A percentile compares a stretch with the other conserved stretches of the same genome.
These are phyloP conservation scores for Przewalskia tangutica DNA, from an alignment of 257 asterid species.

Conservation along the genomic window DNA sequence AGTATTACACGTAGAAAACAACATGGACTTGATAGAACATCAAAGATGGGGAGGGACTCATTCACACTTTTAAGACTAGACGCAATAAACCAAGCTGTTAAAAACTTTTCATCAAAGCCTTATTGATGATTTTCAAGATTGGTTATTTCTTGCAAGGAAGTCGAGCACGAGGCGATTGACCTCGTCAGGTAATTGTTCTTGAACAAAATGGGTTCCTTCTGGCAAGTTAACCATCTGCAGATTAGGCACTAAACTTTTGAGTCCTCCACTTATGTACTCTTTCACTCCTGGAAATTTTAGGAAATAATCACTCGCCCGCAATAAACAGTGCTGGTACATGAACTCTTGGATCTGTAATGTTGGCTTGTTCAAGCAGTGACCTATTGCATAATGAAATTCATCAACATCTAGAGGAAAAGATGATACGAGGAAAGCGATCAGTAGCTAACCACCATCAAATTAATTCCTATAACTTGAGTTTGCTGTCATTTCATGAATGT, in stretches of 20 bases:
- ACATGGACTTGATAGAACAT: not conserved
- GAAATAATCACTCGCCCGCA: slow-evolving; percentile 62
- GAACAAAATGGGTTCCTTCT: slow-evolving; percentile 70
- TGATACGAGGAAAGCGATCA: not conserved
- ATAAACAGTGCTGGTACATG: slow-evolving; percentile 58
- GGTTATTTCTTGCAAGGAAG: slow-evolving; percentile 29
- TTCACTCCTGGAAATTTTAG: slow-evolving; percentile 50
- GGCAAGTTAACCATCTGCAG: slow-evolving; percentile 45
- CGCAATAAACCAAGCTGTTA: not conserved
- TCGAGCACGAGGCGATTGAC: slow-evolving; percentile 34
- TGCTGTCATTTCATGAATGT: not conserved
- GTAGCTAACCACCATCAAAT: not conserved
- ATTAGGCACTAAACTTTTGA: slow-evolving; percentile 39
- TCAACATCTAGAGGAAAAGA: not conserved
- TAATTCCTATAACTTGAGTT: not conserved
- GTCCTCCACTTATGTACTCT: slow-evolving; percentile 44
- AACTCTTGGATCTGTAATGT: slow-evolving; percentile 28
- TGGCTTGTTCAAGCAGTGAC: slow-evolving; percentile 14
- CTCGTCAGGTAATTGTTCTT: slow-evolving; percentile 52
- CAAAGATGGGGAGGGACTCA: not conserved
- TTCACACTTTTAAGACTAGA: not conserved
- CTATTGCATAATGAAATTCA: slow-evolving; percentile 10
- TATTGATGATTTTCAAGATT: not conserved
- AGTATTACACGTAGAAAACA: not conserved
- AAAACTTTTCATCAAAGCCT: not conserved